Evolutionary conservation across 2,329 filamentous ascomycete species (phyloP), one percentile per base, ranked within the genome.

Genomic region (Gremmenia infestans): DNA sequence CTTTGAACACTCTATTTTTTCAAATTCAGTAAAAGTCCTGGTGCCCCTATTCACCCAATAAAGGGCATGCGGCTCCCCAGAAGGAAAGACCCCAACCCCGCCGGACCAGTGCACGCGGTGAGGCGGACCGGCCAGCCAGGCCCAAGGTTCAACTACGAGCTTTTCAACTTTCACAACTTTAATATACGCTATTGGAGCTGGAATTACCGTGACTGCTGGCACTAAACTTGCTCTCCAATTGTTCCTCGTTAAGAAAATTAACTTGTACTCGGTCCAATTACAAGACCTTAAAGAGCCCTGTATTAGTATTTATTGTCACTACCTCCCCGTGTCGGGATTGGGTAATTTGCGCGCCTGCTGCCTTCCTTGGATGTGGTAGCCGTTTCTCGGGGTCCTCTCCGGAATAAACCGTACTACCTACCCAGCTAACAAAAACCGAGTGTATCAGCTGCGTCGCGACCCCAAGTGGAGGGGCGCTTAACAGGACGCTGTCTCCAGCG

Each of bases 61-160:
- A 37, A 37, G 15, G 36, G 8, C 36, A 37, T 37, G 36, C 11
- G 36, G 36, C 15, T 37, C 36, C 36, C 36, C 3, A 37, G 36
- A 37, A 37, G 36, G 36, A 37, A 37, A 37, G 36, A 19, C 19
- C 19, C 19, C 2, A 19, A 37, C 36, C 36, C 36, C 4, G 48
- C 28, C 37, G 53, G 47, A 54, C 53, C 47, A 54, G 53, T 54
- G 39, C 53, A 54, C 53, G 53, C 53, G 47, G 53, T 50, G 40
- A 48, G 40, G 53, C 53, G 53, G 53, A 55, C 53, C 53, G 47
- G 53, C 47, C 36, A 54, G 28, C 46, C 48, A 48, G 46, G 39
- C 46, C 39, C 52, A 53, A 53, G 52, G 52, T 53, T 53, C 52
- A 53, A 53, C 52, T 53, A 48, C 52, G 36, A 48, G 45, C 52